These are phyloP conservation scores for Aspergillus persii DNA, from an alignment of 2,329 filamentous ascomycete species.

Conservation along the genomic window DNA sequence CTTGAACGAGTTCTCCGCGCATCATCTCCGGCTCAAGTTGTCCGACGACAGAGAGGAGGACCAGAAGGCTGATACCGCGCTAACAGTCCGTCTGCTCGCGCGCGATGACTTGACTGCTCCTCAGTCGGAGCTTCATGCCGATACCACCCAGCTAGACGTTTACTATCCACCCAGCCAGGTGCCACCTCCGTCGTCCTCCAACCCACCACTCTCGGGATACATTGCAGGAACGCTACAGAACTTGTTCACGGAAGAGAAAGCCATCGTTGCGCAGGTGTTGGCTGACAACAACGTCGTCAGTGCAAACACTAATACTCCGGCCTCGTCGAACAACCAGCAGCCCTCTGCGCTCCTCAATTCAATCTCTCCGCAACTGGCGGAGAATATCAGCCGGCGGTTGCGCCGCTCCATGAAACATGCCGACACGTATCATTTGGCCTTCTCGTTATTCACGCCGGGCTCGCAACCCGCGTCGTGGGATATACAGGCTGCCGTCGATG, in stretches of 20 bases:
- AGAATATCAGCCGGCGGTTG: constrained; percentile 65
- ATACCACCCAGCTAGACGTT: constrained; percentile 70
- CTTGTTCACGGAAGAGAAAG: constrained; percentile 84
- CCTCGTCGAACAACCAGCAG: constrained; percentile 23
- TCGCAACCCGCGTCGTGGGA: constrained; percentile 84
- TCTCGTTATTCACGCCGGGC: constrained; percentile 86
- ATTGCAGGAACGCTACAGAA: constrained; percentile 74
- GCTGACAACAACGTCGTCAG: constrained; percentile 51
- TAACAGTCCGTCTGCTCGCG: constrained; percentile 69
- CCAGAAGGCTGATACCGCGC: constrained; percentile 51
- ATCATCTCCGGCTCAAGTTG: constrained; percentile 73
- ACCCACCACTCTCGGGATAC: constrained; percentile 71
- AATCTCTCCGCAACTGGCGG: constrained; percentile 48
- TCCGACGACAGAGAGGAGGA: constrained; percentile 31
- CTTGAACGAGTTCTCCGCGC: constrained; percentile 78
- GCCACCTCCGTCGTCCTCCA: constrained; percentile 65
- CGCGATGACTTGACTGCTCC: constrained; percentile 46
- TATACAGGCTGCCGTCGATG: constrained; percentile 74
- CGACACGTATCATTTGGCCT: constrained; percentile 90
- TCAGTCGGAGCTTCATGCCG: constrained; percentile 64
- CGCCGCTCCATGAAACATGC: constrained; percentile 88
- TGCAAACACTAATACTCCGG: constrained; percentile 21
- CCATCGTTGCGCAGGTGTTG: constrained; percentile 74
- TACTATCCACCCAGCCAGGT: constrained; percentile 70
- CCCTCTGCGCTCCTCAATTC: constrained; percentile 36